Evolutionary conservation across 1,139 yeast genomes (phyloP), one percentile per base, ranked within the genome.

Genomic region (Meyerozyma smithsonii): DNA sequence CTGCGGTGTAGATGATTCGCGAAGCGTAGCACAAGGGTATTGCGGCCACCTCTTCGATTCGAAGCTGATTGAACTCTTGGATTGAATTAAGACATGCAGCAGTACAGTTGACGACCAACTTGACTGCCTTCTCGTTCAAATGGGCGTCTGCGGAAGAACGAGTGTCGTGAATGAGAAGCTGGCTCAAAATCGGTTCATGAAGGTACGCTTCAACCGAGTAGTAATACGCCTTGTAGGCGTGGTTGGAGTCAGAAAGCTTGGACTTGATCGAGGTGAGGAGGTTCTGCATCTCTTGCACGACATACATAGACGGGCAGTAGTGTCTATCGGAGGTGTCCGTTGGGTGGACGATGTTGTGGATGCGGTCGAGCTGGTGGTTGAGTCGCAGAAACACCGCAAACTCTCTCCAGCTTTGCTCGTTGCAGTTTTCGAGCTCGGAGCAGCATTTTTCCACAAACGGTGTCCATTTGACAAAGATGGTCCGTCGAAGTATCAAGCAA

Each of bases 191-290:
- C 4, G 79, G 79, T 54, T 82, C 94, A 56, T 84, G 84, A 15
- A 87, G 61, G 53, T 79, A 84, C 0, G 92, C 90, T 49, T 84
- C 87, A 11, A 84, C 80, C 0, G 92, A 75, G 48, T 75, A 76
- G 48, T 69, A 74, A 56, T 73, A 81, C 0, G 83, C 69, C 52
- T 73, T 55, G 28, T 70, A 54, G 8, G 69, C 62, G 46, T 69
- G 68, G 40, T 74, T 68, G 24, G 63, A 60, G 4, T 58, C 50
- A 3, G 62, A 55, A 18, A 81, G 69, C 36, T 59, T 58, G 15
- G 46, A 44, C 44, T 62, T 67, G 28, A 79, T 56, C 2, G 48
- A 47, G 25, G 63, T 61, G 39, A 81, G 60, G 39, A 64, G 64
- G 32, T 57, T 56, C 43, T 72, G 74, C 32, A 78, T 60, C 42